A percentile compares a stretch with the other conserved stretches of the same genome.
Conservation (phyloP, 78 protist species). For the Protostelium mycophagum region DNA sequence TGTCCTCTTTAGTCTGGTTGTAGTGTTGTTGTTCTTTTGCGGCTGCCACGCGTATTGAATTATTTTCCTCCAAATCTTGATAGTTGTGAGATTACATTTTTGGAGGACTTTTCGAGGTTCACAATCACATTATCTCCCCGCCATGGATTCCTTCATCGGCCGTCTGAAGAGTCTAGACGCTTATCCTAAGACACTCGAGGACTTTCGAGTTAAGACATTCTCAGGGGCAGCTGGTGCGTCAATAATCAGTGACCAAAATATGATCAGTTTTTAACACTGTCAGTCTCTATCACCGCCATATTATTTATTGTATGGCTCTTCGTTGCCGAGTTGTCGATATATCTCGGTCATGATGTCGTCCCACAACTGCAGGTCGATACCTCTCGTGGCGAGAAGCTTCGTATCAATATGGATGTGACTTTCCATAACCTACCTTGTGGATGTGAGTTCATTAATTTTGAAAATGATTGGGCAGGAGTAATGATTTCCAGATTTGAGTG, state of each 20-base stretch:
- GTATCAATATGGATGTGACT: conserved; percentile 70
- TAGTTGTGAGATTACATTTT: too few relatives aligned
- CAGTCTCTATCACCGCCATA: conserved; percentile 43
- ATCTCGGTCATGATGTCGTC: conserved; percentile 27
- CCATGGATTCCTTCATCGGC: background rate
- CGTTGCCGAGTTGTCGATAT: conserved; percentile 44
- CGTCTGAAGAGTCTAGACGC: conserved; percentile 72
- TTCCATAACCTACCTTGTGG: conserved; percentile 67
- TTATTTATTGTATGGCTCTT: conserved; percentile 61
- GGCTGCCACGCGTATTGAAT: too few relatives aligned
- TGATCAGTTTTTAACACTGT: background rate
- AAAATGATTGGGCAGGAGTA: background rate
- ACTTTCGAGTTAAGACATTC: conserved; percentile 74
- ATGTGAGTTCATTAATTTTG: conserved; percentile 25
- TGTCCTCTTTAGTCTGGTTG: too few relatives aligned
- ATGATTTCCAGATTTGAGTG: conserved; percentile 23
- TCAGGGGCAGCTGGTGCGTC: conserved; percentile 70
- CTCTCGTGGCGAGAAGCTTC: conserved; percentile 62
- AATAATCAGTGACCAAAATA: background rate
- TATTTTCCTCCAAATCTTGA: too few relatives aligned
- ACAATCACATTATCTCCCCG: too few relatives aligned
- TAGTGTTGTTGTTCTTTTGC: too few relatives aligned
- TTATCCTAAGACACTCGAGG: conserved; percentile 86
- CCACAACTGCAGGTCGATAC: conserved; percentile 65
- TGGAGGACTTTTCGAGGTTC: too few relatives aligned